Conservation (phyloP, 2,329 filamentous ascomycete genomes). For the Xylariaceae sp. region DNA sequence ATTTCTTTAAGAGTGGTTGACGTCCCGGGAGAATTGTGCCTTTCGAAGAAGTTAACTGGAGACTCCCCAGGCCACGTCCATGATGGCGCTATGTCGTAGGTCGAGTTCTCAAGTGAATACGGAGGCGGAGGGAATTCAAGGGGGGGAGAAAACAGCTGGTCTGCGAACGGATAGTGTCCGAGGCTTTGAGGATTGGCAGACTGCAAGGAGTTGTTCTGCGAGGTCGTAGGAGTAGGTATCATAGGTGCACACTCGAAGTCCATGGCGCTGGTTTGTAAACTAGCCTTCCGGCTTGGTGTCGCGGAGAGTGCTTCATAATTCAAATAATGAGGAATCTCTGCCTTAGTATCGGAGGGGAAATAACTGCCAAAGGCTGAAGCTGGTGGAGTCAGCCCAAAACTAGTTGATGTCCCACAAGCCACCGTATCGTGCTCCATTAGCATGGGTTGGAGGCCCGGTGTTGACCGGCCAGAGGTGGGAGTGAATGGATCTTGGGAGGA, state of each 20-base stretch:
- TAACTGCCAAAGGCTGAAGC: constrained; percentile 40
- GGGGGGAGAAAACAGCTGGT: constrained; percentile 31
- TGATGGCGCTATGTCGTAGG: constrained; percentile 20
- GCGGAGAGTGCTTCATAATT: constrained; percentile 27
- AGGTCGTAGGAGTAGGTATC: constrained; percentile 22
- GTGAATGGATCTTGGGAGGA: constrained; percentile 39
- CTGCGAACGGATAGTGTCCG: constrained; percentile 28
- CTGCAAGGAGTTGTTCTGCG: constrained; percentile 27
- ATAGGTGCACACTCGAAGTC: constrained; percentile 37
- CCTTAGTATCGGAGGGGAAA: constrained; percentile 36
- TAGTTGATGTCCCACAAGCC: constrained; percentile 32
- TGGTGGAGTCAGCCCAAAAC: constrained; percentile 42
- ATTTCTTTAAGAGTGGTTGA: constrained; percentile 34
- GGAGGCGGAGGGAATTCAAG: constrained; percentile 25
- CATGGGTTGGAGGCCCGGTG: constrained; percentile 34
- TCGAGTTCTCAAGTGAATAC: constrained; percentile 25
- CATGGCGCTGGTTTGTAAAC: constrained; percentile 30
- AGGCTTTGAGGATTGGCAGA: constrained; percentile 25
- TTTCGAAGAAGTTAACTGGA: constrained; percentile 29
- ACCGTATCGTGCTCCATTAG: constrained; percentile 36
- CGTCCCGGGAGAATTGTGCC: constrained; percentile 24
- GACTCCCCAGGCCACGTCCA: constrained; percentile 33
- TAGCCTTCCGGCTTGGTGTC: constrained; percentile 35
- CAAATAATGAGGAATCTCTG: constrained; percentile 28
- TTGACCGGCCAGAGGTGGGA: constrained; percentile 43